phyloP scores from a whole-genome alignment of 148 eudicot species.

The Gaultheria prostrata region DNA sequence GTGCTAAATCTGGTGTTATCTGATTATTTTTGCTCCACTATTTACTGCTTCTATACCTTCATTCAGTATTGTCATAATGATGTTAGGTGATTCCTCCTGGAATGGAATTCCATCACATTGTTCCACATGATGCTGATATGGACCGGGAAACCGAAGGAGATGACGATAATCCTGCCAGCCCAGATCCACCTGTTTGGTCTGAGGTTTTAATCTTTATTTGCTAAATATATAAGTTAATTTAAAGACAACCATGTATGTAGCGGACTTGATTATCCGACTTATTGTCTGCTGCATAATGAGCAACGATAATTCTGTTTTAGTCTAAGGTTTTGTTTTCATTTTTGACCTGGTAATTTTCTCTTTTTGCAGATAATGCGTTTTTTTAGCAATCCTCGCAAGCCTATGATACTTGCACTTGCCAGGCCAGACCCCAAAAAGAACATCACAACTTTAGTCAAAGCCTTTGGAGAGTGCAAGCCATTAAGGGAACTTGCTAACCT shows the following conservation, averaged over 20 bases:
- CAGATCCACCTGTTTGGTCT: slow-evolving; percentile 51
- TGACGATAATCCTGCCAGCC: slow-evolving; percentile 6
- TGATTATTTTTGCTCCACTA: neutral
- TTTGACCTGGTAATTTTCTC: neutral
- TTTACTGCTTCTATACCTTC: neutral
- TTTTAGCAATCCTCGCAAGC: slow-evolving; percentile 85
- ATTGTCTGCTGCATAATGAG: slow-evolving; percentile 8
- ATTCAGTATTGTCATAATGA: slow-evolving; percentile 21
- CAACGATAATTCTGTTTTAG: neutral
- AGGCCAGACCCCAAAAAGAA: slow-evolving; percentile 98
- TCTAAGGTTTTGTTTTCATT: neutral
- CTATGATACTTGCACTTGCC: slow-evolving; percentile 93
- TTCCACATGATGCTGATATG: slow-evolving; percentile 16
- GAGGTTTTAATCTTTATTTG: slow-evolving; percentile 44
- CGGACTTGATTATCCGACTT: slow-evolving; percentile 1
- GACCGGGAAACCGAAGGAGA: slow-evolving; percentile 14
- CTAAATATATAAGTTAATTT: neutral
- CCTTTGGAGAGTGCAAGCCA: slow-evolving; percentile 92
- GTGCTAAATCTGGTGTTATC: neutral
- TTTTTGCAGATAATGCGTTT: slow-evolving; percentile 81
- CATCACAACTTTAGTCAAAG: slow-evolving; percentile 79
- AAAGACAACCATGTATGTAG: neutral
- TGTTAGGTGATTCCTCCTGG: slow-evolving; percentile 46
- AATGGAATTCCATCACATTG: slow-evolving; percentile 21
- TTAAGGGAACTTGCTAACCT: slow-evolving; percentile 89